Evolutionary conservation across 306 rosid species (phyloP).

Genomic region (Vigna unguiculata): DNA sequence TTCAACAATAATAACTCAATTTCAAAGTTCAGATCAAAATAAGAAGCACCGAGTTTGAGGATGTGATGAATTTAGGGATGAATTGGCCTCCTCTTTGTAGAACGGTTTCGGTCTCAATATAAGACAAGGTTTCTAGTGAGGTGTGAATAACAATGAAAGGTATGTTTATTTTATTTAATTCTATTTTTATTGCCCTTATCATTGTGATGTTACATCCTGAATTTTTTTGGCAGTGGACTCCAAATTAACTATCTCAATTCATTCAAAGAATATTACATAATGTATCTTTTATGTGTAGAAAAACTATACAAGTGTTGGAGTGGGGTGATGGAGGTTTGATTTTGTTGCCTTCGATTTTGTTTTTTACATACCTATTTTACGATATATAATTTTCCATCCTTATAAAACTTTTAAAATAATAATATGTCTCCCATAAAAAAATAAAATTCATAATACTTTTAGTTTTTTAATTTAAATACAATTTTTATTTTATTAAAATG

Average conservation of each 20-base stretch:
- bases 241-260: neutral
- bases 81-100: conserved; percentile 2
- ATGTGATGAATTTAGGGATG: neutral
- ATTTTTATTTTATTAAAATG: no score
- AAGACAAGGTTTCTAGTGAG: no score
- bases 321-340: neutral
- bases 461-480: no score
- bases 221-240: neutral
- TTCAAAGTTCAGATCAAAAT: neutral
- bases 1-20: neutral
- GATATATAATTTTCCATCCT: no score
- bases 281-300: neutral
- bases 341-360: neutral
- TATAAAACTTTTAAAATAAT: no score
- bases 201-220: neutral
- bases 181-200: neutral
- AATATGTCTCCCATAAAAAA: no score
- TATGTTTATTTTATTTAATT: neutral
- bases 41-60: neutral
- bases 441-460: no score
- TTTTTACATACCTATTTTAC: no score
- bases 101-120: neutral
- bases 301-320: neutral
- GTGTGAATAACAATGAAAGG: no score
- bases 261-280: no score